These are phyloP conservation scores for Aspergillus sp. DNA, from an alignment of 2,329 filamentous ascomycete species.

Conservation along the genomic window DNA sequence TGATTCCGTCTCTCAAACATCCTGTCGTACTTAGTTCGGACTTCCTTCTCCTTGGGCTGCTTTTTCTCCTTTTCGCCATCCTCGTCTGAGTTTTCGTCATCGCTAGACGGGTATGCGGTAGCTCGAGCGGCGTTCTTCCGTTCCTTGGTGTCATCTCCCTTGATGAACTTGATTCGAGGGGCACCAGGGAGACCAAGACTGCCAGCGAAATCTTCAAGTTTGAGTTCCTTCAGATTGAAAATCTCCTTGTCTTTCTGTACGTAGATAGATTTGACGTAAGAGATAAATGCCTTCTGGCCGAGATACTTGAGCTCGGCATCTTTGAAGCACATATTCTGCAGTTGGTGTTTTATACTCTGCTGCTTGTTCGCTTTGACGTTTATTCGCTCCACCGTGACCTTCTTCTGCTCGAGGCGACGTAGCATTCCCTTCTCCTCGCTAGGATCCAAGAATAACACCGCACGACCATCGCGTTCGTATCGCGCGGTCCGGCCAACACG, in stretches of 20 bases:
- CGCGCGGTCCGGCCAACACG: slow-evolving; percentile 92
- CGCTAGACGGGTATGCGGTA: slow-evolving; percentile 60
- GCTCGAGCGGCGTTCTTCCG: slow-evolving; percentile 81
- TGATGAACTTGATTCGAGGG: slow-evolving; percentile 89
- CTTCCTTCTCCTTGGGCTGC: slow-evolving; percentile 62
- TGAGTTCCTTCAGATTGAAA: slow-evolving; percentile 79
- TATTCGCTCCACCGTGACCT: slow-evolving; percentile 82
- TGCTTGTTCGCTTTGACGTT: slow-evolving; percentile 89
- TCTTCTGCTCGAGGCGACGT: slow-evolving; percentile 79
- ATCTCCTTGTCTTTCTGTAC: slow-evolving; percentile 89
- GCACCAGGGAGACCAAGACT: slow-evolving; percentile 88
- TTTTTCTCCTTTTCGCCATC: slow-evolving; percentile 52
- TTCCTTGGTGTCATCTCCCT: slow-evolving; percentile 82
- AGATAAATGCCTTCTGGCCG: slow-evolving; percentile 93
- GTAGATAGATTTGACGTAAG: slow-evolving; percentile 80
- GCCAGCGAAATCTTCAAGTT: slow-evolving; percentile 80
- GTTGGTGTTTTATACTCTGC: slow-evolving; percentile 75
- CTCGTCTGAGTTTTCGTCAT: slow-evolving; percentile 48
- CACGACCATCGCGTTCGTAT: slow-evolving; percentile 82
- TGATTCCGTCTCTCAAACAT: slow-evolving; percentile 99
- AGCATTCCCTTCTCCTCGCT: slow-evolving; percentile 93
- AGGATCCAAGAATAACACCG: slow-evolving; percentile 87
- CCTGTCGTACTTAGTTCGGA: slow-evolving; percentile 92
- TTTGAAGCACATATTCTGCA: slow-evolving; percentile 96
- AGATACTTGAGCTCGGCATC: slow-evolving; percentile 92